Evolutionary conservation across 2,329 filamentous ascomycete species (phyloP), one percentile per base, ranked within the genome.

Genomic region (Zasmidium citrigriseum): DNA sequence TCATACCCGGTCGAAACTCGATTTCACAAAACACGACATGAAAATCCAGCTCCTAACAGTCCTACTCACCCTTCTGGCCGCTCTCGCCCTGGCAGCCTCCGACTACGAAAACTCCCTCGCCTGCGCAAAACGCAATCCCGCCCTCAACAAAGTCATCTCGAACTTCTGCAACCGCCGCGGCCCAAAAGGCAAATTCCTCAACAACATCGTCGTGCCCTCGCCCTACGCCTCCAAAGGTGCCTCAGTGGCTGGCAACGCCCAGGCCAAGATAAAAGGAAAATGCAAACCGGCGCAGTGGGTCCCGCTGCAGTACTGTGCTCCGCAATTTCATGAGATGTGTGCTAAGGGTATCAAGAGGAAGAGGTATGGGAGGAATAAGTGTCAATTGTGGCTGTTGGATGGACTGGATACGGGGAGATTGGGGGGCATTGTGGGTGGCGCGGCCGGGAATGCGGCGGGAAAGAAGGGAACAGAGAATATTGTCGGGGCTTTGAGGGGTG

Each of bases 301-400:
- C 3, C 66, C 67, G 7, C 27, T 48, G 25, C 57, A 64, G 49
- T 68, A 60, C 53, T 69, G 67, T 46, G 20, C 46, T 22, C 44
- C 63, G 29, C 67, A 69, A 57, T 64, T 69, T 24, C 62, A 67
- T 44, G 58, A 54, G 5, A 58, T 69, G 38, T 69, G 67, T 50
- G 65, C 62, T 7, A 25, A 59, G 21, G 50, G 22, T 2, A 41
- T 48, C 1, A 50, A 41, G 14, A 18, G 22, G 24, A 56, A 46
- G 29, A 63, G 63, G 4, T 54, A 51, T 62, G 64, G 64, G 29
- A 57, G 41, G 29, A 25, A 22, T 25, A 59, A 55, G 44, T 67
- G 64, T 60, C 64, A 67, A 61, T 53, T 29, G 34, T 67, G 62
- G 63, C 56, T 12, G 25, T 57, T 67, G 45, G 57, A 62, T 50